phyloP scores from a whole-genome alignment of 164 flowering plant species.

The Chimonanthus praecox region DNA sequence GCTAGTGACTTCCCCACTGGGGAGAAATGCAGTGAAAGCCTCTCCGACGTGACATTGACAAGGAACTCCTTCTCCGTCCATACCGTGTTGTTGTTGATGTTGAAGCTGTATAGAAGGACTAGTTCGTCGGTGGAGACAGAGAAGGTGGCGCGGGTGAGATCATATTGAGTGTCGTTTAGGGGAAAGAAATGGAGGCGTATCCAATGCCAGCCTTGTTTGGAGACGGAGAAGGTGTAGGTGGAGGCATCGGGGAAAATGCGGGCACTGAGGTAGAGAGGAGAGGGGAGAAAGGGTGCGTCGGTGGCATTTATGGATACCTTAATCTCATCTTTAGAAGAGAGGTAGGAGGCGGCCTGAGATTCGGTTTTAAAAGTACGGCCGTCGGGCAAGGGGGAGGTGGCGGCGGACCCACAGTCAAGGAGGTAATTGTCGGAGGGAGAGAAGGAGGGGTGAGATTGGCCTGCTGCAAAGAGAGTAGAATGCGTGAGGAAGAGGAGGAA shows the following conservation, averaged over 20 bases:
- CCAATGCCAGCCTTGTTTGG: constrained; percentile 68
- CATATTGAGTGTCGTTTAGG: constrained; percentile 26
- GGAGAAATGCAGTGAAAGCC: constrained; percentile 32
- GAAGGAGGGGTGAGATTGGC: constrained; percentile 17
- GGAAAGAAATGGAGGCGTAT: constrained; percentile 69
- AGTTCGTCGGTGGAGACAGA: constrained; percentile 37
- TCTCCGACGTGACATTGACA: constrained; percentile 38
- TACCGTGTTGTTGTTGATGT: constrained; percentile 10
- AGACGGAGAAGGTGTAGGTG: constrained; percentile 43
- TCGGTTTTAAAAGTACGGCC: constrained; percentile 50
- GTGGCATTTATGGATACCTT: constrained; percentile 18
- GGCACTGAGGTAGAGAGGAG: constrained; percentile 28
- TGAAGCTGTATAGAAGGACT: constrained; percentile 46
- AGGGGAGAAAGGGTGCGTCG: constrained; percentile 10
- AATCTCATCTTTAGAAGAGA: constrained; percentile 31
- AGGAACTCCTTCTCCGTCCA: constrained; percentile 48
- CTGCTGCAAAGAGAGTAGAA: neutral
- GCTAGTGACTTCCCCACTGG: constrained; percentile 41
- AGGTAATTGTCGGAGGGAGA: constrained; percentile 49
- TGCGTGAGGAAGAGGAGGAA: constrained; percentile 4
- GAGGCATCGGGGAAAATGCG: constrained; percentile 45
- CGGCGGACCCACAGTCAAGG: constrained; percentile 50
- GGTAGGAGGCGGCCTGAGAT: constrained; percentile 20
- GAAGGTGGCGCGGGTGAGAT: constrained; percentile 40
- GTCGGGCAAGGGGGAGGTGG: constrained; percentile 30